A percentile compares a stretch with the other conserved stretches of the same genome.
These are phyloP conservation scores for Botrytis hyacinthi DNA, from an alignment of 2,329 filamentous ascomycete genomes.

Conservation along the genomic window DNA sequence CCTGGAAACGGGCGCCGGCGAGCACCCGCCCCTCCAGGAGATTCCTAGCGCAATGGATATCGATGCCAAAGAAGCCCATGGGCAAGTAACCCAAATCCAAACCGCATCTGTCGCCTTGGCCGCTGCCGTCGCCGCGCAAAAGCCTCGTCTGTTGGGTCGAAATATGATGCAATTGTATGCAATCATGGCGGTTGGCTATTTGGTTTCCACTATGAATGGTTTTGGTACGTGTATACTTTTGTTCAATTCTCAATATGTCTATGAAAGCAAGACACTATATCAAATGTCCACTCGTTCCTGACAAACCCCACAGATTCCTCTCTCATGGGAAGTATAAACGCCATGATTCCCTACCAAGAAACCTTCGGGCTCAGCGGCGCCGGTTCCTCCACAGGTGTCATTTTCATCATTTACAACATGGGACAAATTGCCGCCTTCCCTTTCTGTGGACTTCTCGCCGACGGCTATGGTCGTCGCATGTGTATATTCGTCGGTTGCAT, in stretches of 20 bases:
- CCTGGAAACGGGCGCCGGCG: neutral
- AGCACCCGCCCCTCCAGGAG: neutral
- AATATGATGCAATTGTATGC: conserved; percentile 46
- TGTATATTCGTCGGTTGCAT: neutral
- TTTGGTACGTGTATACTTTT: conserved; percentile 39
- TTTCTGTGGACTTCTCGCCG: conserved; percentile 49
- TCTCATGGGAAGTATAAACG: conserved; percentile 50
- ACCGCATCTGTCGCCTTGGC: conserved; percentile 41
- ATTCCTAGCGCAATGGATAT: neutral
- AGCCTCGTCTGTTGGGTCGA: conserved; percentile 41
- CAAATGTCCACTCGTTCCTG: neutral
- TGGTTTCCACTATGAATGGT: conserved; percentile 54
- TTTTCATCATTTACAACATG: conserved; percentile 48
- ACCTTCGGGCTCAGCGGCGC: conserved; percentile 43
- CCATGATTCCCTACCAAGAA: conserved; percentile 43
- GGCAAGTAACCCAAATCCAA: conserved; percentile 35
- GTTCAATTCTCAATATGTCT: neutral
- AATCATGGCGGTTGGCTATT: conserved; percentile 43
- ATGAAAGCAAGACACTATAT: neutral
- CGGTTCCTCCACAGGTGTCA: conserved; percentile 48
- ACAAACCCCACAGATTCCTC: conserved; percentile 27
- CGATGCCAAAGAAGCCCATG: neutral
- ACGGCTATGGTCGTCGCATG: neutral
- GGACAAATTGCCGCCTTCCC: conserved; percentile 47
- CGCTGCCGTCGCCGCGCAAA: conserved; percentile 38